A percentile compares a stretch with the other conserved stretches of the same genome.
These are phyloP conservation scores for Eleusine coracana DNA, from an alignment of 176 grass and related monocot genomes.

Conservation along the genomic window DNA sequence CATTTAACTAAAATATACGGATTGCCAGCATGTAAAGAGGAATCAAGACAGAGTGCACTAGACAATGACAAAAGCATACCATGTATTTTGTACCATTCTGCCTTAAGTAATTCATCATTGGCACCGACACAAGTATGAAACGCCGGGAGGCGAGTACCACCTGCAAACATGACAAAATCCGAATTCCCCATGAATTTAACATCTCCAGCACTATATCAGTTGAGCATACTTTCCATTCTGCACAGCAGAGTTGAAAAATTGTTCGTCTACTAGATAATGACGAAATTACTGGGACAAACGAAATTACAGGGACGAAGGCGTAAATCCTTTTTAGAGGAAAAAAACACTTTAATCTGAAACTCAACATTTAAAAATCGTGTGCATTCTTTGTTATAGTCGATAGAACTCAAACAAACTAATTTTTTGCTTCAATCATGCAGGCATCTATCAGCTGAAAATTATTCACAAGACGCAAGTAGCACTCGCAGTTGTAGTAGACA, in stretches of 20 bases:
- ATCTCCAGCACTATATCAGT: background rate
- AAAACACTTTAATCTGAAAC: background rate
- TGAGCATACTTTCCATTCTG: background rate
- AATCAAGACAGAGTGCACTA: background rate
- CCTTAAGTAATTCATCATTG: slow-evolving; percentile 61
- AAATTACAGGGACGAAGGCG: no score
- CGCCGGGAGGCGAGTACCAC: slow-evolving; percentile 59
- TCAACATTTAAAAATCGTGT: background rate
- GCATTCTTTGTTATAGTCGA: background rate
- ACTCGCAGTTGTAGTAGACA: background rate
- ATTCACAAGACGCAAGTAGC: background rate
- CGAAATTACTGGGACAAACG: no score
- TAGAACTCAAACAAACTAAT: no score
- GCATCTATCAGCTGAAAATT: no score
- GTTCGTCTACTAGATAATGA: no score
- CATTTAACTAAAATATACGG: background rate
- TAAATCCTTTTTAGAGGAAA: no score
- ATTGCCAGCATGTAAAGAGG: background rate
- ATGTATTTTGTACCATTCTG: slow-evolving; percentile 77
- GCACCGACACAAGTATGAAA: slow-evolving; percentile 92
- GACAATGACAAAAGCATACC: slow-evolving; percentile 50
- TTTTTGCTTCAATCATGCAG: background rate
- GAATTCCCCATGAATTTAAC: background rate
- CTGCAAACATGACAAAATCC: slow-evolving; percentile 31
- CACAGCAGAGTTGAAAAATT: no score